Percentiles rank a stretch among this genome's conserved stretches.
Conservation (phyloP, 163 green algal species). For the Scenedesmus sp. region DNA sequence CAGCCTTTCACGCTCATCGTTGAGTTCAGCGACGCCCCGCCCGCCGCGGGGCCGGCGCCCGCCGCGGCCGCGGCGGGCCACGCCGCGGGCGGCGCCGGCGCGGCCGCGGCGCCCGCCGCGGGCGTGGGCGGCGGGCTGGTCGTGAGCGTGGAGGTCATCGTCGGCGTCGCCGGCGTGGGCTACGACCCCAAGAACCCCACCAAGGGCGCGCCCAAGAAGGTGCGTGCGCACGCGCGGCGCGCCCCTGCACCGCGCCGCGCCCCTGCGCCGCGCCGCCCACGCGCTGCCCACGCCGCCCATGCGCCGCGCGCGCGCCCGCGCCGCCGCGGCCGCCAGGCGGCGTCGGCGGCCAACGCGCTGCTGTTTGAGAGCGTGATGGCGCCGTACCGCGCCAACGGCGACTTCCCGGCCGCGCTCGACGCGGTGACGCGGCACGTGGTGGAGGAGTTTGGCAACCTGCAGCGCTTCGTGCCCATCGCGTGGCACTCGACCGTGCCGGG, state of each 20-base stretch:
- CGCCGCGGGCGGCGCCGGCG: too few relatives aligned
- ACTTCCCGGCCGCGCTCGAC: conserved; percentile 13
- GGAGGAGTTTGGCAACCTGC: conserved; percentile 43
- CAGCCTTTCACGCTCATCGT: conserved; percentile 24
- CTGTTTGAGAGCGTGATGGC: conserved; percentile 26
- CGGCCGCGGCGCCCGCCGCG: too few relatives aligned
- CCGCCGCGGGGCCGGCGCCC: too few relatives aligned
- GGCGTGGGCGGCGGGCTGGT: conserved; percentile 12
- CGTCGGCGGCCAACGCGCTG: conserved; percentile 7
- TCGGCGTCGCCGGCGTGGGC: conserved; percentile 3
- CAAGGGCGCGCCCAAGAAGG: conserved; percentile 5
- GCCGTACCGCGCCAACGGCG: conserved; percentile 19
- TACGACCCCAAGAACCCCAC: conserved; percentile 29
- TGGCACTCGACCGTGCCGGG: neutral
- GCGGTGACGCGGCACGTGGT: conserved; percentile 35
- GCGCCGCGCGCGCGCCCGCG: too few relatives aligned
- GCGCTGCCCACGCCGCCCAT: too few relatives aligned
- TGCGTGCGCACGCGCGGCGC: too few relatives aligned
- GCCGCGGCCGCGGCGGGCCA: too few relatives aligned
- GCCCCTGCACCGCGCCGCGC: too few relatives aligned
- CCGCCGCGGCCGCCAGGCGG: too few relatives aligned
- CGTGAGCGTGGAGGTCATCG: conserved; percentile 22
- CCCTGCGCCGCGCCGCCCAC: too few relatives aligned
- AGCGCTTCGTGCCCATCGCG: conserved; percentile 22
- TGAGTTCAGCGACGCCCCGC: conserved; percentile 29